Conservation (phyloP, 176 grass and related monocot species). For the maize (Zea mays) region DNA sequence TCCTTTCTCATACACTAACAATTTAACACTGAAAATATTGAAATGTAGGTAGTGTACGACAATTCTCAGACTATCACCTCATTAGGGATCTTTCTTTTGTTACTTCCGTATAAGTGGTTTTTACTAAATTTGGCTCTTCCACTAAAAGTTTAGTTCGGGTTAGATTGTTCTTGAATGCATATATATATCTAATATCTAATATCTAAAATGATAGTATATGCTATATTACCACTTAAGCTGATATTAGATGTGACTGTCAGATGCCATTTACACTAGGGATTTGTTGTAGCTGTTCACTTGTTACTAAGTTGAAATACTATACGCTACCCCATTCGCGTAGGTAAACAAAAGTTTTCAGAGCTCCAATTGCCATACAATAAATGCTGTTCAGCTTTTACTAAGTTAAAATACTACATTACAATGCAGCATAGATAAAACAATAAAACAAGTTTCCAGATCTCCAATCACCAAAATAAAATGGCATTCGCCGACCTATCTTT, state of each 20-base stretch:
- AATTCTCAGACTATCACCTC: too few species aligned
- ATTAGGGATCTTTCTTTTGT: too few species aligned
- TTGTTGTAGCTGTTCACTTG: slow-evolving; percentile 1
- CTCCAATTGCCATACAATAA: not conserved
- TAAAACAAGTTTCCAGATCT: not conserved
- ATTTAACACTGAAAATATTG: too few species aligned
- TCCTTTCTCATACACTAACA: too few species aligned
- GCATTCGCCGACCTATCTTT: too few species aligned
- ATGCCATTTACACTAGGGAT: not conserved
- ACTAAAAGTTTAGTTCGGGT: not conserved
- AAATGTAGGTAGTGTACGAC: too few species aligned
- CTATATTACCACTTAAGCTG: not conserved
- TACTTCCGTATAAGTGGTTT: too few species aligned
- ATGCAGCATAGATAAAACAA: not conserved
- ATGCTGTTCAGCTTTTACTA: not conserved
- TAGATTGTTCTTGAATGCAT: not conserved
- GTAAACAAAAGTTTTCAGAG: not conserved
- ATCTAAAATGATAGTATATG: not conserved
- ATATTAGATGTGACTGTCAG: not conserved
- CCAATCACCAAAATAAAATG: not conserved
- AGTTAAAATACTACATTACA: not conserved
- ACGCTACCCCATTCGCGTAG: not conserved
- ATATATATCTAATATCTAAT: too few species aligned
- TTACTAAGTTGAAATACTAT: not conserved
- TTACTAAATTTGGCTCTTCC: too few species aligned